Base-by-base conservation (phyloP, 805 yeast species). In the Candida palmyrensis region DNA sequence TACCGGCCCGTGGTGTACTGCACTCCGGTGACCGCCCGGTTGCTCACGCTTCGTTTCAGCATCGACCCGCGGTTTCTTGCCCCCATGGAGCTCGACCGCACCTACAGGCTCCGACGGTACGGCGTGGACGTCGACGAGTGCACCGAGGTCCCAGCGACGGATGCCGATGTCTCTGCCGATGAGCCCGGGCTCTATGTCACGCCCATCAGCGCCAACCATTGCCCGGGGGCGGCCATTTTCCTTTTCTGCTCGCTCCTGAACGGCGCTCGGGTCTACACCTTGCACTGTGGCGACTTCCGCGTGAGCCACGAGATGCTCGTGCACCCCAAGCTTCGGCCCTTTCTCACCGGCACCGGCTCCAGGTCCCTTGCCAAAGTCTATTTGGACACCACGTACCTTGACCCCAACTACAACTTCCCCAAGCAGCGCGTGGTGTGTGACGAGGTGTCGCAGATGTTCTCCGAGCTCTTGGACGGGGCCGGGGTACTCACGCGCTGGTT, bases 241-340 rank as follows among this genome's bases (percentile, higher is more conserved):
- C 56, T 88, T 9, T 82, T 86, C 46, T 81, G 79, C 45, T 57
- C 70, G 3, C 53, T 51, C 0, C 29, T 35, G n/a, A 43, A 40
- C 4, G 53, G 55, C 6, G 18, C 0, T 33, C 41, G 1, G 36
- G 38, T 3, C 12, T 57, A 57, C 26, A 65, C 70, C 3, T 57
- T 92, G 20, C 98, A 92, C 54, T 88, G 97, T 33, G 98, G 98
- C 2, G 98, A 92, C 58, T 92, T 90, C 49, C 63, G 98, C 37
- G 87, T 88, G 8, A 71, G 73, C 41, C 56, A 58, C 22, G 45
- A 49, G 3, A 78, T 84, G 56, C 54, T 82, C 11, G 40, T 47
- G 3, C 65, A 71, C 37, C 66, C 55, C 18, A 42, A 38, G 34
- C 48, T 57, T 29, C 15, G 8, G 3, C 45, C 42, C 9, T 66